phyloP scores from a whole-genome alignment of 805 yeast genomes.

The Jamesozyma rosinii region DNA sequence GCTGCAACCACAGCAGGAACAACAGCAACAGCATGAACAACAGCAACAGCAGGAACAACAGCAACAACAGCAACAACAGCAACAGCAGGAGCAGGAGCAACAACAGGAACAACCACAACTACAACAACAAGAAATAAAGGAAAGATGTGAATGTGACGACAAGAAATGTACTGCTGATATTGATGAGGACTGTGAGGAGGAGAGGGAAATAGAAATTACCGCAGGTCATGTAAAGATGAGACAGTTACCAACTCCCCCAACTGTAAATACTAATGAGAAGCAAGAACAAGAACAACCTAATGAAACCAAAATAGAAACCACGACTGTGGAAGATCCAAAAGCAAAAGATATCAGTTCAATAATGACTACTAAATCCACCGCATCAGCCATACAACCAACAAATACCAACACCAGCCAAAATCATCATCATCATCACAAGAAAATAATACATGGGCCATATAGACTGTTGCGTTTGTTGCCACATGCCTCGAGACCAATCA shows the following conservation, averaged over 20 bases:
- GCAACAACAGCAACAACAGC: neutral
- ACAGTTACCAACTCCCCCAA: constrained; percentile 1
- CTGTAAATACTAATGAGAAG: neutral
- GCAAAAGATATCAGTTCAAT: neutral
- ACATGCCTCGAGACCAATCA: constrained; percentile 71
- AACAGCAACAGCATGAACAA: neutral
- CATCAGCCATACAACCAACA: neutral
- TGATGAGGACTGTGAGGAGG: too few species aligned
- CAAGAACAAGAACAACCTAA: neutral
- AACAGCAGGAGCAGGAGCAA: too few species aligned
- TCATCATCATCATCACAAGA: constrained; percentile 24
- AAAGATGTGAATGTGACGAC: too few species aligned
- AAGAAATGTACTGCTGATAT: too few species aligned
- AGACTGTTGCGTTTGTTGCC: constrained; percentile 72
- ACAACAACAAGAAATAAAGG: too few species aligned
- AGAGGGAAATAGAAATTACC: neutral
- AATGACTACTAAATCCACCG: neutral
- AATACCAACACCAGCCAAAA: neutral
- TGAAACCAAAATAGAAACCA: too few species aligned
- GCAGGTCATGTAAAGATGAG: neutral
- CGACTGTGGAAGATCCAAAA: too few species aligned
- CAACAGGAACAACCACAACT: too few species aligned
- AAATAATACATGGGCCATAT: constrained; percentile 73
- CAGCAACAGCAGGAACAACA: neutral
- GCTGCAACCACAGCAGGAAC: constrained; percentile 6